Conservation (phyloP, 306 rosid genomes). For the Prunus davidiana region DNA sequence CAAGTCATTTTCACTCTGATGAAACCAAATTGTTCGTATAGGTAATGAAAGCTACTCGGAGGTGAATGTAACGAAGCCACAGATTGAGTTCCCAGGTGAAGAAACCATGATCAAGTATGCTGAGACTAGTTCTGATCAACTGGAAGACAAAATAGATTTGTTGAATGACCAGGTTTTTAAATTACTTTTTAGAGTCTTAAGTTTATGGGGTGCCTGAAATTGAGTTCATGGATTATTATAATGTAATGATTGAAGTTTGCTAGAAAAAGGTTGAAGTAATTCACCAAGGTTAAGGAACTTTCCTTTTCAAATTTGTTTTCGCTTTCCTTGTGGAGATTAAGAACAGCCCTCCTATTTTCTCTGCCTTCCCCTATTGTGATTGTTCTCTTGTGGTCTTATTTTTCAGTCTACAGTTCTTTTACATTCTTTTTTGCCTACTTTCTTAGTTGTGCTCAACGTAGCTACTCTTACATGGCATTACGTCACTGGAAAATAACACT, state of each 20-base stretch:
- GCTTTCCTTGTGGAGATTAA: no score
- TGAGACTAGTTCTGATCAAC: conserved; percentile 41
- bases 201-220: not conserved
- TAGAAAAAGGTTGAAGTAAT: no score
- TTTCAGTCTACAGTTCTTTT: not conserved
- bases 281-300: no score
- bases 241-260: not conserved
- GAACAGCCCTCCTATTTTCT: no score
- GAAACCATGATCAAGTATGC: conserved; percentile 29
- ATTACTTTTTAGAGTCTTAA: not conserved
- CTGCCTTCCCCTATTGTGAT: no score
- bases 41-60: conserved; percentile 49
- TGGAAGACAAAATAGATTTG: conserved; percentile 33
- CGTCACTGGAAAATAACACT: not conserved
- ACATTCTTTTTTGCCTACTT: not conserved
- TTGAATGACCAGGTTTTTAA: conserved; percentile 32
- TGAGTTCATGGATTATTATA: no score
- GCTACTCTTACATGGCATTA: conserved; percentile 3
- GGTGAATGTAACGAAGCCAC: conserved; percentile 36
- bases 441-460: not conserved
- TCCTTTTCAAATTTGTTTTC: no score
- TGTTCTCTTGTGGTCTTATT: not conserved
- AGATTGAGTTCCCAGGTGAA: conserved; percentile 40
- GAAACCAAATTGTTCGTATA: conserved; percentile 29
- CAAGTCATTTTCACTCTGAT: conserved; percentile 17